Evolutionary conservation across 139 green algal species (phyloP), one percentile per base, ranked within the genome.

Genomic region (Chlamydomonas sp.): DNA sequence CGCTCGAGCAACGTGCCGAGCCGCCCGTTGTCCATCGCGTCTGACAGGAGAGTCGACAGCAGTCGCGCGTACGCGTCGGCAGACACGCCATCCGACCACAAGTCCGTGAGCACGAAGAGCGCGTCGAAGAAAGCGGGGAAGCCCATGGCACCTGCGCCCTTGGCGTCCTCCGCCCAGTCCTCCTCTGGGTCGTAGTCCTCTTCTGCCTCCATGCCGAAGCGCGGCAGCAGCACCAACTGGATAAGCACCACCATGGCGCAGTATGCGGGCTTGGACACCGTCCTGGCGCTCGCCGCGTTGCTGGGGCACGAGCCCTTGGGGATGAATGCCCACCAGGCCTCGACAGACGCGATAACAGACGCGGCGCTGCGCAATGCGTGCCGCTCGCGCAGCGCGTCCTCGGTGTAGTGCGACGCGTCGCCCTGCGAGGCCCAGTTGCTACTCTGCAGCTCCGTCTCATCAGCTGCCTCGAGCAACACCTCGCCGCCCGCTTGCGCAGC

Each of bases 121-220:
- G 64, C 50, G 22, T 73, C 72, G 31, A 73, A 73, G 35, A 77
- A 77, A 31, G 61, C 30, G 5, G 59, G 37, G 30, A 62, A 77
- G 37, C 69, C 67, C 73, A 79, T 75, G 39, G 65, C 60, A 30
- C 59, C 58, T 54, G 39, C 43, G 29, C 73, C 73, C 61, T 72
- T 75, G 68, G 48, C 64, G 59, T 79, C 73, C 38, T 72, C 31
- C 29, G 43, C 10, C 73, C 73, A 79, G 54, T 79, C 73, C 35
- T 79, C 67, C 2, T 13, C 2, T 20, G 72, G 16, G 31, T 64
- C 54, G 16, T 64, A 64, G 54, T 64, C 26, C 34, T 10, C 24
- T 36, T 64, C 54, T 33, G 10, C 24, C 26, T 64, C 16, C 54
- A 64, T 64, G 30, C 34, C 34, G 26, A 64, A 64, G 8, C 54